Evolutionary conservation across 768 basidiomycete species (phyloP).

Genomic region (Lentinula edodes): DNA sequence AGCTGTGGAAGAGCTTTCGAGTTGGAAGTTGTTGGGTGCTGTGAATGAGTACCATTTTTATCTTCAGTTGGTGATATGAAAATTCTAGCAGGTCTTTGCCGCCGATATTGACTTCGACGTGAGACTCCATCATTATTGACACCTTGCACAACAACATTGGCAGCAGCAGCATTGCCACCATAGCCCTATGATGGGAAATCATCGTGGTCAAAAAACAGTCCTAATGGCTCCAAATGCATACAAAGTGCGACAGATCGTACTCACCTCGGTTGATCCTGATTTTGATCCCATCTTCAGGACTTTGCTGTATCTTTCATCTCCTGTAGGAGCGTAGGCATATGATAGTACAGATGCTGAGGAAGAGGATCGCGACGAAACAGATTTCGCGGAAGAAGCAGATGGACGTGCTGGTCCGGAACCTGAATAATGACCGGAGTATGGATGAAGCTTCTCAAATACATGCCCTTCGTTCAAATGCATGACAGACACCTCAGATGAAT

Average conservation of each 20-base stretch:
- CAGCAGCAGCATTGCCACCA: not conserved
- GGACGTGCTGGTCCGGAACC: not conserved
- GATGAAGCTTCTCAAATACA: not conserved
- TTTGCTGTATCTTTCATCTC: not conserved
- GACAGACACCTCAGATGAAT: not conserved
- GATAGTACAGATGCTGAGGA: not conserved
- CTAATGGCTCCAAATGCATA: not conserved
- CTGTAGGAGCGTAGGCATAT: not conserved
- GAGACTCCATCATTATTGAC: not conserved
- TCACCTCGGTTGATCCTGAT: slow-evolving; percentile 3
- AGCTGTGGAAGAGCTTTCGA: not conserved
- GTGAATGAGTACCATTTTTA: not conserved
- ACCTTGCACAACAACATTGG: not conserved
- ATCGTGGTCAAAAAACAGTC: not conserved
- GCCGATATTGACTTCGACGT: slow-evolving; percentile 1
- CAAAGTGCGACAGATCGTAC: not conserved
- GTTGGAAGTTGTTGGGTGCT: not conserved
- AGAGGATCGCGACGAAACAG: not conserved
- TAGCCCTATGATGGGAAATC: not conserved
- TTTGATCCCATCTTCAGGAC: not conserved
- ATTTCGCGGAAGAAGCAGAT: slow-evolving; percentile 1
- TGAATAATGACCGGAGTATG: not conserved
- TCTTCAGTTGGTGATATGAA: not conserved
- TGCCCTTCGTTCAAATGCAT: not conserved
- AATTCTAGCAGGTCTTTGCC: not conserved